Evolutionary conservation across 2,329 filamentous ascomycete genomes (phyloP), one percentile per base, ranked within the genome.

Genomic region (Geosmithia putterillii): DNA sequence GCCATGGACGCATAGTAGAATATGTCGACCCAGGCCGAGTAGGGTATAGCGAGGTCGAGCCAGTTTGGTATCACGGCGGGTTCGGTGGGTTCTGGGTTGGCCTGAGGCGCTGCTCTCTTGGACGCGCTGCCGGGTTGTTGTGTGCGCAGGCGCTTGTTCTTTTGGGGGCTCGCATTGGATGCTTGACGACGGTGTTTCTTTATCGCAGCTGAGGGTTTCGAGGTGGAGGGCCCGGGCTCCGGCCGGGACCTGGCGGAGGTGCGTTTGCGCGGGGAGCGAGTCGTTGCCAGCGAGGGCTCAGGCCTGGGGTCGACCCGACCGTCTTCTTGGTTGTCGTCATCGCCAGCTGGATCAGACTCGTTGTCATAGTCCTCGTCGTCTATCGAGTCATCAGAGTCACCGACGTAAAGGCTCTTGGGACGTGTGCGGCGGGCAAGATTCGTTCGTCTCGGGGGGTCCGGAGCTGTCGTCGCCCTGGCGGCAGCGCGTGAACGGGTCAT

Each of bases 1-100:
- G 67, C 62, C 41, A 70, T 70, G 15, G 81, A 76, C 10, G 84
- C 80, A 57, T 76, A 79, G 40, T 74, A 63, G 54, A 94, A 86
- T 35, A 92, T 77, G 44, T 79, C 71, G 20, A 78, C 64, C 49
- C 88, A 77, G 15, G 86, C 70, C 39, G 79, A 71, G 51, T 87
- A 85, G 1, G 82, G 79, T 19, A 87, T 57, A 25, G 57, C 55
- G 2, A 60, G 67, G 19, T 66, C 70, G 45, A 69, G 65, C 76
- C 75, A 84, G 35, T 70, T 61, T 14, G 74, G 74, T 25, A 43
- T 43, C 15, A 40, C 21, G 28, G 37, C 41, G 14, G 28, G 15
- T 3, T 36, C 15, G 14, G 20, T 17, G 4, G 28, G 15, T 7
- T 32, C 2, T 18, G 21, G 14, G 15, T 7, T 4, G 19, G 22